Conservation (phyloP, 2,329 filamentous ascomycete species). For the Botrytis tulipae region DNA sequence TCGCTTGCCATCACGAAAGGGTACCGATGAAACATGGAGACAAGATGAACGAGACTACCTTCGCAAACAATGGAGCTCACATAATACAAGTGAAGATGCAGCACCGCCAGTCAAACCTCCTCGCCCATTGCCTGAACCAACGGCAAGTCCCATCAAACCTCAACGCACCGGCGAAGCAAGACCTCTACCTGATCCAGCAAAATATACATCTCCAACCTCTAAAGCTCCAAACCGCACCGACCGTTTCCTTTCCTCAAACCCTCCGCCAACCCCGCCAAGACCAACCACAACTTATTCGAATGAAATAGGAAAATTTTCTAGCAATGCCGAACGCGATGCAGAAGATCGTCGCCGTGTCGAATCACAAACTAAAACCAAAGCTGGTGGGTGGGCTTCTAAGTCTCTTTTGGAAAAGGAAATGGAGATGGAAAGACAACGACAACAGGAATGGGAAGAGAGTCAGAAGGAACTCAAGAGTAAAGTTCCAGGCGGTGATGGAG, state of each 20-base stretch:
- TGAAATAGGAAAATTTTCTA: conserved; percentile 42
- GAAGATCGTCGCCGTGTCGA: conserved; percentile 49
- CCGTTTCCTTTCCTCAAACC: conserved; percentile 48
- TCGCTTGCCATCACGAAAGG: conserved; percentile 31
- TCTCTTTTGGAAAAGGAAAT: conserved; percentile 58
- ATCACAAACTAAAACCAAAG: conserved; percentile 52
- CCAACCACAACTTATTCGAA: conserved; percentile 43
- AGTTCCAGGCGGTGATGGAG: conserved; percentile 46
- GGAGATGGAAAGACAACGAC: conserved; percentile 58
- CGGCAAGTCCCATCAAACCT: conserved; percentile 30
- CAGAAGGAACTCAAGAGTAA: conserved; percentile 59
- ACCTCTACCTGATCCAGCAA: conserved; percentile 41
- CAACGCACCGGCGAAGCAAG: conserved; percentile 40
- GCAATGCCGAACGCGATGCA: conserved; percentile 48
- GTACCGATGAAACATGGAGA: conserved; percentile 48
- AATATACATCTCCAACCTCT: conserved; percentile 33
- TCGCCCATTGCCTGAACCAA: conserved; percentile 38
- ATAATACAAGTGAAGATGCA: conserved; percentile 26
- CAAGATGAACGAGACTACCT: conserved; percentile 53
- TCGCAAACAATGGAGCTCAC: conserved; percentile 43
- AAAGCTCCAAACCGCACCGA: conserved; percentile 46
- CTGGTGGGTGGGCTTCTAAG: conserved; percentile 52
- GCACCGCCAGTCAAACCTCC: conserved; percentile 32
- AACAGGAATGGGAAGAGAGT: conserved; percentile 68
- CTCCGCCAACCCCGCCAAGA: conserved; percentile 42